phyloP scores from a whole-genome alignment of 2,329 filamentous ascomycete species.

The Ophiocordyceps camponoti-rufipedis region DNA sequence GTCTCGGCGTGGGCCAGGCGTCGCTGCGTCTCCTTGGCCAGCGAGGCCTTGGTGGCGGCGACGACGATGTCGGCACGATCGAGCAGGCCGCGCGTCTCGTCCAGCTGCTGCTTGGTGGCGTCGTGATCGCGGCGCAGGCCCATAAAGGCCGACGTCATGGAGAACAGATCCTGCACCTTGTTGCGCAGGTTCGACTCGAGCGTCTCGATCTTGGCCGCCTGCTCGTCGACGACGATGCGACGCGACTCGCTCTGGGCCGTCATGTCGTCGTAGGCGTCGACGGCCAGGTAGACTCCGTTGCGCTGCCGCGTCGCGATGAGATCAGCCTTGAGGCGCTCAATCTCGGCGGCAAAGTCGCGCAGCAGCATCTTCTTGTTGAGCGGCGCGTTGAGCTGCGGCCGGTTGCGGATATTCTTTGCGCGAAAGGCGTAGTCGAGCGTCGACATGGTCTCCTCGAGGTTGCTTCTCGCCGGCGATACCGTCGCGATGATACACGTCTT shows the following conservation, averaged over 20 bases:
- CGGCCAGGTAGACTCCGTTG: constrained; percentile 86
- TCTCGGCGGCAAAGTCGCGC: constrained; percentile 77
- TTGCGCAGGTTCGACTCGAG: constrained; percentile 81
- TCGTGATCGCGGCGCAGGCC: constrained; percentile 82
- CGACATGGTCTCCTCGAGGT: constrained; percentile 94
- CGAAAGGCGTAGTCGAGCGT: constrained; percentile 95
- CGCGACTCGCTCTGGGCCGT: constrained; percentile 83
- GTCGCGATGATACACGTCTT: constrained; percentile 99
- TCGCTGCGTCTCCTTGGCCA: constrained; percentile 64
- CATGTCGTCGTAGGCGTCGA: constrained; percentile 79
- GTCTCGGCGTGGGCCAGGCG: constrained; percentile 75
- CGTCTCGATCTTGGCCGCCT: constrained; percentile 77
- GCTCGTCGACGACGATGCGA: constrained; percentile 80
- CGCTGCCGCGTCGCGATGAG: constrained; percentile 82
- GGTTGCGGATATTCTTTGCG: constrained; percentile 96
- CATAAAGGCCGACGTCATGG: constrained; percentile 73
- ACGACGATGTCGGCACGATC: constrained; percentile 80
- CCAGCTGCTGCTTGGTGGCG: constrained; percentile 48
- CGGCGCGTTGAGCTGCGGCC: constrained; percentile 83
- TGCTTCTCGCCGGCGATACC: constrained; percentile 83
- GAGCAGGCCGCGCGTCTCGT: constrained; percentile 63
- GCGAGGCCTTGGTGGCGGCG: constrained; percentile 51
- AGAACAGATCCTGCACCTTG: constrained; percentile 84
- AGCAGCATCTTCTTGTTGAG: constrained; percentile 87
- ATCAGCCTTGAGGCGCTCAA: constrained; percentile 87